phyloP scores from a whole-genome alignment of 2,329 filamentous ascomycete genomes.

The Bipolaris oryzae region DNA sequence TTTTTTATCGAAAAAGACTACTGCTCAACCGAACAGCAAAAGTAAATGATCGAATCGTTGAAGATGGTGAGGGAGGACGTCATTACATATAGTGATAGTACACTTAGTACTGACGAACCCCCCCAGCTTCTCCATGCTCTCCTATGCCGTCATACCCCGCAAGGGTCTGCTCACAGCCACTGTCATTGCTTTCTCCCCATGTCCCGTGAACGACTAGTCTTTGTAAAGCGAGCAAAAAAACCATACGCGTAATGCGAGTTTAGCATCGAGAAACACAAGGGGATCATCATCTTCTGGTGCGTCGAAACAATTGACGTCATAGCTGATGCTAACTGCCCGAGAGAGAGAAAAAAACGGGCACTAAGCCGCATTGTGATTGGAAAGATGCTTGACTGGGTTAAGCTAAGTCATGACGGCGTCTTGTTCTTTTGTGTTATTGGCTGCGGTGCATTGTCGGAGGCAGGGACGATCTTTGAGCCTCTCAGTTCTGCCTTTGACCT shows the following conservation, averaged over 20 bases:
- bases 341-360: neutral
- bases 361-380: conserved; percentile 1
- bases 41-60: neutral
- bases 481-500: neutral
- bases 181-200: no score
- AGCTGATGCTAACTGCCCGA: neutral
- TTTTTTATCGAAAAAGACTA: neutral
- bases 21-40: neutral
- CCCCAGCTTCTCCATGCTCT: neutral
- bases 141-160: conserved; percentile 14
- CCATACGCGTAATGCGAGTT: no score
- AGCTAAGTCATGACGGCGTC: neutral
- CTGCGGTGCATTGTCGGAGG: conserved; percentile 5
- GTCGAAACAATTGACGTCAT: conserved; percentile 10
- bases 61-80: conserved; percentile 3
- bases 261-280: no score
- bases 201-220: no score
- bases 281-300: no score
- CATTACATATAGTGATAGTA: conserved; percentile 3
- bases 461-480: conserved; percentile 8
- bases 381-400: conserved; percentile 10
- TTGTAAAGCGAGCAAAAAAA: no score
- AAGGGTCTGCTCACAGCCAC: no score
- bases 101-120: no score
- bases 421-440: neutral